These are phyloP conservation scores for Hypericum perforatum DNA, from an alignment of 345 rosid species.

Conservation along the genomic window DNA sequence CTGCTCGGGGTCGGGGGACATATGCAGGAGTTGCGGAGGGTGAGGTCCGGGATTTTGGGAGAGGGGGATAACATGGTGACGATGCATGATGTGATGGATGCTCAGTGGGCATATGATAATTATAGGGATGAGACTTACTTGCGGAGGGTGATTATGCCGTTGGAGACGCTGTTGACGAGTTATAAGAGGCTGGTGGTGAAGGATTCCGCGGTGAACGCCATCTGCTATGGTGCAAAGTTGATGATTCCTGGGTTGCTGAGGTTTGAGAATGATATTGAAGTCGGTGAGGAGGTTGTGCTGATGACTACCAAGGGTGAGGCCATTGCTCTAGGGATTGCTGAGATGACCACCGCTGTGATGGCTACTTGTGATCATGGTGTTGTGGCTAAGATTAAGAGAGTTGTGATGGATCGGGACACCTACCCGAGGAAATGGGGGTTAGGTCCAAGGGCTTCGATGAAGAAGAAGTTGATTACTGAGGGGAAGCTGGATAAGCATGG, in stretches of 20 bases:
- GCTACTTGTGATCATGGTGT: conserved; percentile 97
- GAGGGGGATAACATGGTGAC: conserved; percentile 97
- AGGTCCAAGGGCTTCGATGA: conserved; percentile 79
- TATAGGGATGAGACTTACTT: conserved; percentile 60
- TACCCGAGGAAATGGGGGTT: conserved; percentile 97
- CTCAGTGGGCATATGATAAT: conserved; percentile 73
- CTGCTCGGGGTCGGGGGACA: conserved; percentile 92
- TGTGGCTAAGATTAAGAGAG: conserved; percentile 93
- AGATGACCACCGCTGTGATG: conserved; percentile 95
- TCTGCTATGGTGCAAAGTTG: conserved; percentile 89
- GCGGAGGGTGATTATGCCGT: conserved; percentile 88
- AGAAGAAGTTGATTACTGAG: conserved; percentile 73
- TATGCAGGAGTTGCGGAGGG: conserved; percentile 95
- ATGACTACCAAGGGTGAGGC: conserved; percentile 99
- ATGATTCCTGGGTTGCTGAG: conserved; percentile 90
- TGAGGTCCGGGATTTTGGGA: conserved; percentile 82
- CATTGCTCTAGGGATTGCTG: conserved; percentile 80
- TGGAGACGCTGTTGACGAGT: conserved; percentile 75
- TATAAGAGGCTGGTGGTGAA: conserved; percentile 89
- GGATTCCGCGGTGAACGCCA: conserved; percentile 90
- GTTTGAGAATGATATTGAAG: conserved; percentile 83
- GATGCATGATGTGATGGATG: conserved; percentile 97
- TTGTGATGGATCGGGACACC: conserved; percentile 95
- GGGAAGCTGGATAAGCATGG: conserved; percentile 90
- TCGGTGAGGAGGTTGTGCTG: conserved; percentile 76